phyloP scores from a whole-genome alignment of 208 protist species.

The Leishmania amazonensis region DNA sequence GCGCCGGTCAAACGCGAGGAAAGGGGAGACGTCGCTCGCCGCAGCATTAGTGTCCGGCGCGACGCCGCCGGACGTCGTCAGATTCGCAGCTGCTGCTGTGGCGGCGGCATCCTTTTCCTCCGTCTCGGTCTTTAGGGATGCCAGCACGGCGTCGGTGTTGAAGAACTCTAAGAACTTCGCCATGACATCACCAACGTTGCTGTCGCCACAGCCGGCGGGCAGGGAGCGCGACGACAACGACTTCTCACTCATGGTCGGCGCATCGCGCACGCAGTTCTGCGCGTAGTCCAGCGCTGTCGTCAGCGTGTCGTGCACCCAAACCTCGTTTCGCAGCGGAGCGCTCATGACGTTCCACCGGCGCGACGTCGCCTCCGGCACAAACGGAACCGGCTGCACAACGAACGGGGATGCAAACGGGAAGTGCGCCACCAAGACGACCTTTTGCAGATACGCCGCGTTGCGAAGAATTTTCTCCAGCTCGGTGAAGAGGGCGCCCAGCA shows the following conservation, averaged over 20 bases:
- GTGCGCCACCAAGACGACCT: conserved; percentile 58
- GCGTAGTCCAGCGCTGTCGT: conserved; percentile 27
- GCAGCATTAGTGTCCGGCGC: neutral
- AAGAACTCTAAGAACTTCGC: conserved; percentile 34
- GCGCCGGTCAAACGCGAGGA: conserved; percentile 1
- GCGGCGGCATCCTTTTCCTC: neutral
- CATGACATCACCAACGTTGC: conserved; percentile 10
- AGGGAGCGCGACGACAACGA: conserved; percentile 1
- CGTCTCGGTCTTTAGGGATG: conserved; percentile 1
- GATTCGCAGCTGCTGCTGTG: neutral
- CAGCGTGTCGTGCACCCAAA: conserved; percentile 43
- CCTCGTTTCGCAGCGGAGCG: conserved; percentile 30
- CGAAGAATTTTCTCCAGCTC: conserved; percentile 85
- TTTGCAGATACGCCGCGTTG: conserved; percentile 79
- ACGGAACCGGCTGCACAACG: conserved; percentile 44
- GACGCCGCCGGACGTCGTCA: neutral
- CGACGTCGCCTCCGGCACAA: conserved; percentile 46
- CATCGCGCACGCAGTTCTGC: conserved; percentile 9
- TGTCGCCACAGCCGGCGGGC: neutral
- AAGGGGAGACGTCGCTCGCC: conserved; percentile 1
- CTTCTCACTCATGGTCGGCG: neutral
- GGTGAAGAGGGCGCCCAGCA: conserved; percentile 75
- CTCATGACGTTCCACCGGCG: conserved; percentile 48
- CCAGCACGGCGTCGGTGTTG: conserved; percentile 19
- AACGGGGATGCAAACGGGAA: conserved; percentile 75